A percentile compares a stretch with the other conserved stretches of the same genome.
Conservation (phyloP, 169 alveolate species). For the Cystoisospora suis region DNA sequence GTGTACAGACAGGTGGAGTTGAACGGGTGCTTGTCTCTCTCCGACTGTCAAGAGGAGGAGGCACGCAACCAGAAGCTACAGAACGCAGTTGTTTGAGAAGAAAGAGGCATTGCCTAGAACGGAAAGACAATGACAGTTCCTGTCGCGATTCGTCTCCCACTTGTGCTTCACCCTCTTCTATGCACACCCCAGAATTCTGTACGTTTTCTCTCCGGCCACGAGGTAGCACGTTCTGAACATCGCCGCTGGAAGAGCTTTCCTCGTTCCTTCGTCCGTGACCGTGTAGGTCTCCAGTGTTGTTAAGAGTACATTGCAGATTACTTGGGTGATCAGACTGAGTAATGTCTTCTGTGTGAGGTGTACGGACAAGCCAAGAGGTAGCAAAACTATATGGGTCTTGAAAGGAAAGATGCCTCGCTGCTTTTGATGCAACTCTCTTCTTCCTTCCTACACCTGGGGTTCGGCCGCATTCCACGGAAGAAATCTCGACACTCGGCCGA, state of each 20-base stretch:
- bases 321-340: too few species aligned
- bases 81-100: background rate
- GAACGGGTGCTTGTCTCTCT: background rate
- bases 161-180: background rate
- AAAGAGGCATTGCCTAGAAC: background rate
- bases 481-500: background rate
- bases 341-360: too few species aligned
- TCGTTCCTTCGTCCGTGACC: too few species aligned
- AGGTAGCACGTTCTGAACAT: background rate
- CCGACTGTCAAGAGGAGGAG: background rate
- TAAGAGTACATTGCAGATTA: too few species aligned
- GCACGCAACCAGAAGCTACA: background rate
- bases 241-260: background rate
- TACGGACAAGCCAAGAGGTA: too few species aligned
- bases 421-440: background rate
- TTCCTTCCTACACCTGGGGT: background rate
- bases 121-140: too few species aligned
- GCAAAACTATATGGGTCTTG: background rate
- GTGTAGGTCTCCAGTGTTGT: too few species aligned
- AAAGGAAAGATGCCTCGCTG: background rate
- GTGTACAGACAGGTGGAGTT: background rate
- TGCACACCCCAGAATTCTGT: background rate
- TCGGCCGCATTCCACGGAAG: background rate
- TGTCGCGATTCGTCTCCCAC: background rate
- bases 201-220: background rate